phyloP scores from a whole-genome alignment of 2,329 filamentous ascomycete species.

The Fusarium longipes region DNA sequence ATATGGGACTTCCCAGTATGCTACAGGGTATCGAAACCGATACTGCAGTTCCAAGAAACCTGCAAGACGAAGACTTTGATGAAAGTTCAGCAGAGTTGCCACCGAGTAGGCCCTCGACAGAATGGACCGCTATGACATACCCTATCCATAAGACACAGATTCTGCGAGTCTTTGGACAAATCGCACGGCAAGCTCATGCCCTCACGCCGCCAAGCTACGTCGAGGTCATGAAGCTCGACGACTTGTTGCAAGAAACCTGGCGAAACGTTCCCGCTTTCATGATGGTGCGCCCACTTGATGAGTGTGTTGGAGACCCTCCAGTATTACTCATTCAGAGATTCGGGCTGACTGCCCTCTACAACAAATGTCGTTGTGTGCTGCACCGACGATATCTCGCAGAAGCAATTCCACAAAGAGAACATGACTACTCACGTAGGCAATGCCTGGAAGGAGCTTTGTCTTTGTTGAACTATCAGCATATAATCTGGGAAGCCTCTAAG shows the following conservation, averaged over 20 bases:
- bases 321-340: slow-evolving; percentile 63
- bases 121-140: slow-evolving; percentile 70
- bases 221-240: slow-evolving; percentile 63
- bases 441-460: slow-evolving; percentile 63
- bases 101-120: slow-evolving; percentile 64
- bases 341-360: slow-evolving; percentile 62
- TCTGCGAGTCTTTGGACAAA: slow-evolving; percentile 60
- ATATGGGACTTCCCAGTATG: slow-evolving; percentile 75
- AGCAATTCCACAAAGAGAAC: slow-evolving; percentile 55
- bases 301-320: slow-evolving; percentile 61
- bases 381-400: slow-evolving; percentile 65
- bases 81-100: slow-evolving; percentile 67
- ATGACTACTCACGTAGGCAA: slow-evolving; percentile 63
- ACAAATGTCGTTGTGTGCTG: slow-evolving; percentile 66
- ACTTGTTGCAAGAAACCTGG: slow-evolving; percentile 59
- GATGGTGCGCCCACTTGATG: slow-evolving; percentile 59
- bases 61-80: slow-evolving; percentile 74
- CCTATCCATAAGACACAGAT: slow-evolving; percentile 63
- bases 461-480: slow-evolving; percentile 60
- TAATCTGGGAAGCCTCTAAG: slow-evolving; percentile 60
- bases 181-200: slow-evolving; percentile 62
- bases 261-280: slow-evolving; percentile 60
- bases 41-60: slow-evolving; percentile 69
- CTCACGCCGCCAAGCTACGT: slow-evolving; percentile 60
- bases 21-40: slow-evolving; percentile 72